Percentiles rank a stretch among this genome's conserved stretches.
phyloP scores from a whole-genome alignment of 257 asterid genomes.

The Plantago ovata region DNA sequence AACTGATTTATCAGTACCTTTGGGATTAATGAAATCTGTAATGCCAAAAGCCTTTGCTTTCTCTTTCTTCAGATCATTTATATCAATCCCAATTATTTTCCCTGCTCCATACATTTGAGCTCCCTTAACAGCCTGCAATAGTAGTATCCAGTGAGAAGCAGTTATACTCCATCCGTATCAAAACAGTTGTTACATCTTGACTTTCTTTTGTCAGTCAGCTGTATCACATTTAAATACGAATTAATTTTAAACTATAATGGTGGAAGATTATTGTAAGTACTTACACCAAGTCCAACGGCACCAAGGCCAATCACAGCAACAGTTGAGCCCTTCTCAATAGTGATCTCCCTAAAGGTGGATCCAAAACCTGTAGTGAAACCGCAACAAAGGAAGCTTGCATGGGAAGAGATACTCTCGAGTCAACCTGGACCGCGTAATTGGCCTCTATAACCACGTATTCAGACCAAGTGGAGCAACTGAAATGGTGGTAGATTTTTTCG shows the following conservation, averaged over 20 bases:
- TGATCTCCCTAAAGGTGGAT: constrained; percentile 42
- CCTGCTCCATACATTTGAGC: constrained; percentile 50
- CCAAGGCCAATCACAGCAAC: constrained; percentile 86
- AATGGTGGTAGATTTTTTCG: constrained; percentile 43
- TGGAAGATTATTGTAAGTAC: neutral
- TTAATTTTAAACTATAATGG: too few species aligned
- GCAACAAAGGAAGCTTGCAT: constrained; percentile 67
- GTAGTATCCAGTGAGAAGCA: too few species aligned
- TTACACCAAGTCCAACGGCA: constrained; percentile 72
- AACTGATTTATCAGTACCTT: constrained; percentile 37
- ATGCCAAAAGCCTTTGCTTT: constrained; percentile 58
- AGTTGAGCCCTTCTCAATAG: constrained; percentile 51
- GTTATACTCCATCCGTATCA: too few species aligned
- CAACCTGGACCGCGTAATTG: constrained; percentile 51
- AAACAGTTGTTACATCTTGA: too few species aligned
- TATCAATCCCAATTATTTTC: constrained; percentile 61
- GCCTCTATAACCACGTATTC: constrained; percentile 61
- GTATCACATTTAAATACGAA: too few species aligned
- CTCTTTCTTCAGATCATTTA: constrained; percentile 46
- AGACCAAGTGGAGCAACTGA: constrained; percentile 75
- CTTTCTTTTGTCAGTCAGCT: constrained; percentile 9
- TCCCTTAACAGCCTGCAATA: constrained; percentile 50
- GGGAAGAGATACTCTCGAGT: constrained; percentile 58
- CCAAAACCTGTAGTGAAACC: constrained; percentile 79
- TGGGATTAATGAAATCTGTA: constrained; percentile 69